phyloP scores from a whole-genome alignment of 2,329 filamentous ascomycete species.

The Sporothrix protearum region DNA sequence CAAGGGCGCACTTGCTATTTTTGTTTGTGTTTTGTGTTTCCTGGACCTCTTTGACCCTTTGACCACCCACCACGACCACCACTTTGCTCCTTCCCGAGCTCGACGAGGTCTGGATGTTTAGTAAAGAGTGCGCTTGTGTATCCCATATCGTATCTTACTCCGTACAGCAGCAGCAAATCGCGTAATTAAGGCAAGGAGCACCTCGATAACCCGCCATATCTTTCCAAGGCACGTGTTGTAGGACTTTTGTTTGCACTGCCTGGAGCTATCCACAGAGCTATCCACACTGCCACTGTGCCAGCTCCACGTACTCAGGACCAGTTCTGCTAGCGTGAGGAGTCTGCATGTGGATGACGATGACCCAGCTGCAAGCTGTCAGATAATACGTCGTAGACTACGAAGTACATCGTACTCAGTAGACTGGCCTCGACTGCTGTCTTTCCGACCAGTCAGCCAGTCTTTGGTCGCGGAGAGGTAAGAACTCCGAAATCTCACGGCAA shows the following conservation, averaged over 20 bases:
- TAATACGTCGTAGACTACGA: neutral
- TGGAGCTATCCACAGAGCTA: neutral
- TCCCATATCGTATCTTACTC: too few species aligned
- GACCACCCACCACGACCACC: neutral
- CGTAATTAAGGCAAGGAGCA: neutral
- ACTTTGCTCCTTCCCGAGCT: neutral
- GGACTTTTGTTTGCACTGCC: neutral
- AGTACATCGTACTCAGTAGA: too few species aligned
- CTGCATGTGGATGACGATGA: slow-evolving; percentile 8
- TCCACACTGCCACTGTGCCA: neutral
- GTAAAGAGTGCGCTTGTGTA: neutral
- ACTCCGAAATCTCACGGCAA: neutral
- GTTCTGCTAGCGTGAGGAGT: neutral
- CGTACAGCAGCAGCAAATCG: neutral
- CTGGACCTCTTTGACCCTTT: slow-evolving; percentile 2
- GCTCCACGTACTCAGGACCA: neutral
- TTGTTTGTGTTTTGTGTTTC: slow-evolving; percentile 1
- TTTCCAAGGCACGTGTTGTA: neutral
- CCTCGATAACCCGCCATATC: neutral
- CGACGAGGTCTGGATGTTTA: neutral
- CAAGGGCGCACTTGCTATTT: neutral
- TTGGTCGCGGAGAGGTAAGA: neutral
- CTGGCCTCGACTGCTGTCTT: neutral
- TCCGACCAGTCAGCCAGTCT: neutral
- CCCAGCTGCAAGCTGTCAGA: too few species aligned